Base-by-base conservation (phyloP, 345 rosid genomes). In the Mercurialis annua region DNA sequence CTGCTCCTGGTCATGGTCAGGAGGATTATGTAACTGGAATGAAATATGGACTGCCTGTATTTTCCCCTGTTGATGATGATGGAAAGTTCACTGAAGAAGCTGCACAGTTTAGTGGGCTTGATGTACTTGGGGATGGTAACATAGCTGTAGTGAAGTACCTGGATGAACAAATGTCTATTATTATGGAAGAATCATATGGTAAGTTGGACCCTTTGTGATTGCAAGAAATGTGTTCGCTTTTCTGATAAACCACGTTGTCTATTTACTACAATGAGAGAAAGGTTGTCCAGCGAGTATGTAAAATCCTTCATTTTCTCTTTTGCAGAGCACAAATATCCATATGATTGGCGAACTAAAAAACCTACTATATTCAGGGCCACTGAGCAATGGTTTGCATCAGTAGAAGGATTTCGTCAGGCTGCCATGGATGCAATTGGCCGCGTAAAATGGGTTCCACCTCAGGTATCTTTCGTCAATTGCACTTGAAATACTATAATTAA, bases 361-460 rank as follows among this genome's bases (percentile, higher is more conserved):
- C 98, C 97, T 24, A 90, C 97, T 6, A 93, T 93, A 76, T 90
- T 88, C 86, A 87, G 98, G 80, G 98, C 96, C 20, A 93, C 98
- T 52, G 96, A 93, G 82, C 98, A 93, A 72, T 93, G 98, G 98
- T 93, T 93, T 86, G 98, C 98, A 72, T 93, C 98, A 18, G 96
- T 93, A 59, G 98, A 88, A 81, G 96, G 94, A 64, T 90, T 88
- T 66, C 96, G 90, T 24, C 70, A 70, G 54, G 88, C 87, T 64
- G 85, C 96, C 46, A 79, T 88, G 92, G 92, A 86, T 73, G 96
- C 98, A 67, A 87, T 93, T 81, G 73, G 79, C 50, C 78, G 76
- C 36, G 94, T 93, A 38, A 90, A 88, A 73, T 93, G 98, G 98
- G 68, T 88, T 71, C 97, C 98, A 38, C 74, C 88, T 57, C 98